Percentiles rank a stretch among this genome's conserved stretches.
These are phyloP conservation scores for Delonix regia DNA, from an alignment of 306 rosid species.

Conservation along the genomic window DNA sequence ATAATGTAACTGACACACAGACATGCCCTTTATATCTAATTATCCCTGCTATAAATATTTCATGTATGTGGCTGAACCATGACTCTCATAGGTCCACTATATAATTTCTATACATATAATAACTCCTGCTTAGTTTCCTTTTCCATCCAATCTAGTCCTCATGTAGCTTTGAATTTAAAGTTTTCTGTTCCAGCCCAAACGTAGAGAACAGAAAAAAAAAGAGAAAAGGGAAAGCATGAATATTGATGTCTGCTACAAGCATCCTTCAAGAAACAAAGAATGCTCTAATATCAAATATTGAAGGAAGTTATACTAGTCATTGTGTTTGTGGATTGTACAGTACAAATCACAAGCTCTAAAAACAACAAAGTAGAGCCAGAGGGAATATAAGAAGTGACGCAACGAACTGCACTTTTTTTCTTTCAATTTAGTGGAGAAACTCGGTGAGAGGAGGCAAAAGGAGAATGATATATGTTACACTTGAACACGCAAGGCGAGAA, in stretches of 20 bases:
- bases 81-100: neutral
- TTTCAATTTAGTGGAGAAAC: too few relatives aligned
- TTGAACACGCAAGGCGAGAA: too few relatives aligned
- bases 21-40: neutral
- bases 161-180: neutral
- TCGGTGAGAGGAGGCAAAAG: too few relatives aligned
- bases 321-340: too few relatives aligned
- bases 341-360: too few relatives aligned
- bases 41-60: neutral
- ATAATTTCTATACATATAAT: neutral
- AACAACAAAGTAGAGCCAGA: too few relatives aligned
- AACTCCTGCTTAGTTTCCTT: neutral
- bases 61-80: neutral
- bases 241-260: neutral
- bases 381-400: too few relatives aligned
- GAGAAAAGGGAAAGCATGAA: neutral
- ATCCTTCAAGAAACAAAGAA: neutral
- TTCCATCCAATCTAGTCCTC: too few relatives aligned
- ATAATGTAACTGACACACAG: neutral
- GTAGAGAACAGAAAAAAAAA: neutral
- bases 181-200: neutral
- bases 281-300: neutral
- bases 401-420: too few relatives aligned
- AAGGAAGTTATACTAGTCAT: too few relatives aligned
- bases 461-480: too few relatives aligned